phyloP scores from a whole-genome alignment of 495 filamentous ascomycete species.

The Monascus purpureus region DNA sequence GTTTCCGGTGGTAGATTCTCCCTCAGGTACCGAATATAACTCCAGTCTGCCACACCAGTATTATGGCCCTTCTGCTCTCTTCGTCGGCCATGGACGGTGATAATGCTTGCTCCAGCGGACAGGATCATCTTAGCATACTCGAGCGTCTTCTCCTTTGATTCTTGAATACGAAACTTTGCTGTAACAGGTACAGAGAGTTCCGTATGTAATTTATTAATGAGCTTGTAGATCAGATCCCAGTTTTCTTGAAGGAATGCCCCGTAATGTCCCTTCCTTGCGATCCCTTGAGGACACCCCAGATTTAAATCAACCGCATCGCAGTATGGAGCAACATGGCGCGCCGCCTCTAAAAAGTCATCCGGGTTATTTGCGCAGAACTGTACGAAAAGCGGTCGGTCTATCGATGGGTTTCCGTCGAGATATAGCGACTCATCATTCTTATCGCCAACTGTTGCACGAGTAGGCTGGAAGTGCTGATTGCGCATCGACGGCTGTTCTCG shows the following conservation, averaged over 20 bases:
- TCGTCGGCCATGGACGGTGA: conserved; percentile 80
- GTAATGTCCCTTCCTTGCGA: conserved; percentile 80
- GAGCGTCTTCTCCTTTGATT: conserved; percentile 72
- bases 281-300: conserved; percentile 94
- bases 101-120: conserved; percentile 75
- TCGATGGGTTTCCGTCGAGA: conserved; percentile 71
- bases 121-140: conserved; percentile 84
- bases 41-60: conserved; percentile 91
- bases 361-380: conserved; percentile 95
- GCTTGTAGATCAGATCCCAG: conserved; percentile 59
- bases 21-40: conserved; percentile 62
- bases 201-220: conserved; percentile 66
- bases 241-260: conserved; percentile 93
- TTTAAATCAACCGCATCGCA: conserved; percentile 96
- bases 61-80: conserved; percentile 94
- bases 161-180: conserved; percentile 86
- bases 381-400: conserved; percentile 83
- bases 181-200: conserved; percentile 70
- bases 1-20: conserved; percentile 73
- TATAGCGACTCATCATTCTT: conserved; percentile 24
- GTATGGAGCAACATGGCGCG: conserved; percentile 59
- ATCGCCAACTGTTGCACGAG: conserved; percentile 24
- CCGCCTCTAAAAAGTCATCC: conserved; percentile 59
- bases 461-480: conserved; percentile 61
- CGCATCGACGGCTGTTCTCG: conserved; percentile 61